phyloP scores from a whole-genome alignment of 148 eudicot species.

The Chenopodium album region DNA sequence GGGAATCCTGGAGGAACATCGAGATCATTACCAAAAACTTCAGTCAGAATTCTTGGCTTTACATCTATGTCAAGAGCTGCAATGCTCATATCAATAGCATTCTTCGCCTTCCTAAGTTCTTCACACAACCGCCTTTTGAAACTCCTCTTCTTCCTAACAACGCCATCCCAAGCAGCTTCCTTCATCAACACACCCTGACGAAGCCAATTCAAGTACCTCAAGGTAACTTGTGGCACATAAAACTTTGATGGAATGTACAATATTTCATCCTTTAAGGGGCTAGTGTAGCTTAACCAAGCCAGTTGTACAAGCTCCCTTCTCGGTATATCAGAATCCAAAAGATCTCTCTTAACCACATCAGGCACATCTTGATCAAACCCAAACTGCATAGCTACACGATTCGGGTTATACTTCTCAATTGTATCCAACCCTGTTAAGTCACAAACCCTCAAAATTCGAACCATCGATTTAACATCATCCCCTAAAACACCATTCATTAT shows the following conservation, averaged over 20 bases:
- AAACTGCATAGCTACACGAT: conserved; percentile 63
- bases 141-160: conserved; percentile 19
- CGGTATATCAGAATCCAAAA: conserved; percentile 12
- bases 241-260: conserved; percentile 28
- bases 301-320: conserved; percentile 20
- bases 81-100: not conserved
- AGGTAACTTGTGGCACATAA: conserved; percentile 25
- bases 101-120: not conserved
- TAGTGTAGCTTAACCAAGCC: conserved; percentile 28
- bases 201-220: conserved; percentile 35
- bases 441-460: conserved; percentile 36
- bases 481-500: not conserved
- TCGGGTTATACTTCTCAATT: conserved; percentile 47
- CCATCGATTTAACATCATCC: conserved; percentile 26
- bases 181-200: conserved; percentile 19
- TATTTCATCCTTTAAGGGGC: conserved; percentile 10
- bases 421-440: conserved; percentile 44
- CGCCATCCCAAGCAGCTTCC: conserved; percentile 7
- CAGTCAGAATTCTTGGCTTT: not conserved
- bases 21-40: not conserved
- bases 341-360: conserved; percentile 8
- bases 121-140: not conserved
- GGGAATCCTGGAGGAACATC: conserved; percentile 17
- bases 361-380: conserved; percentile 62
- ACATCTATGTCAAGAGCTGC: not conserved